A percentile compares a stretch with the other conserved stretches of the same genome.
Conservation (phyloP, 2,329 filamentous ascomycete species). For the Trichothecium sympodiale region DNA sequence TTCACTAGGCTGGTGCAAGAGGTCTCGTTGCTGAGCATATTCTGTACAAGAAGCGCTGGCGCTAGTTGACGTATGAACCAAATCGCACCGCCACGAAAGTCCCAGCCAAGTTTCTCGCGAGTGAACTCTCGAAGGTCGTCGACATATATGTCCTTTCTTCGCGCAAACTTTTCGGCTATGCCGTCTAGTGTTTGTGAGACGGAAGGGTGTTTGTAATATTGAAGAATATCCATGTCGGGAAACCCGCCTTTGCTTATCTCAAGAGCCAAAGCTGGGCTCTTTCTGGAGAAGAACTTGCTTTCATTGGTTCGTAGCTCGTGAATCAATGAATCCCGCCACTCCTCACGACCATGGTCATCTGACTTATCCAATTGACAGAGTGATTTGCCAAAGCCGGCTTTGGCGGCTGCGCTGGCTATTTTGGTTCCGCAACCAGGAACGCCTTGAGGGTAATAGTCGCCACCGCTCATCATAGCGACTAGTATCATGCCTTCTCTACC, state of each 20-base stretch:
- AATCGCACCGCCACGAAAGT: slow-evolving; percentile 62
- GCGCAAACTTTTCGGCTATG: slow-evolving; percentile 3
- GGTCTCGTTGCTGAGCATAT: slow-evolving; percentile 22
- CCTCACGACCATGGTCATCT: slow-evolving; percentile 46
- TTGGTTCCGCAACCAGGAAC: slow-evolving; percentile 82
- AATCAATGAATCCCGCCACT: slow-evolving; percentile 62
- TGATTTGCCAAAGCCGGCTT: slow-evolving; percentile 72
- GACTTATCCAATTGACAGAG: slow-evolving; percentile 55
- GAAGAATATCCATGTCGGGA: slow-evolving; percentile 65
- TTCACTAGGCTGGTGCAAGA: slow-evolving; percentile 41
- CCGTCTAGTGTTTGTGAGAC: slow-evolving; percentile 45
- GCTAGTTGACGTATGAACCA: slow-evolving; percentile 77
- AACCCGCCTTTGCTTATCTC: slow-evolving; percentile 65
- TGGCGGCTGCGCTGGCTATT: slow-evolving; percentile 79
- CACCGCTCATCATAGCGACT: slow-evolving; percentile 88
- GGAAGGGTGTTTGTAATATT: slow-evolving; percentile 80
- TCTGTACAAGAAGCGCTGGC: slow-evolving; percentile 59
- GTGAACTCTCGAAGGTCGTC: slow-evolving; percentile 61
- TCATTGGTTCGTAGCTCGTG: slow-evolving; percentile 78
- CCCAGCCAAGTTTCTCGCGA: slow-evolving; percentile 78
- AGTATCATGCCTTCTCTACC: slow-evolving; percentile 86
- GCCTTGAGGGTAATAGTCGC: slow-evolving; percentile 84
- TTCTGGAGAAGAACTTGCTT: slow-evolving; percentile 65
- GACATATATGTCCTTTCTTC: slow-evolving; percentile 15
- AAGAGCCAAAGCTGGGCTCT: slow-evolving; percentile 55